Conservation (phyloP, 2,329 filamentous ascomycete genomes). For the Colletotrichum somersetense region DNA sequence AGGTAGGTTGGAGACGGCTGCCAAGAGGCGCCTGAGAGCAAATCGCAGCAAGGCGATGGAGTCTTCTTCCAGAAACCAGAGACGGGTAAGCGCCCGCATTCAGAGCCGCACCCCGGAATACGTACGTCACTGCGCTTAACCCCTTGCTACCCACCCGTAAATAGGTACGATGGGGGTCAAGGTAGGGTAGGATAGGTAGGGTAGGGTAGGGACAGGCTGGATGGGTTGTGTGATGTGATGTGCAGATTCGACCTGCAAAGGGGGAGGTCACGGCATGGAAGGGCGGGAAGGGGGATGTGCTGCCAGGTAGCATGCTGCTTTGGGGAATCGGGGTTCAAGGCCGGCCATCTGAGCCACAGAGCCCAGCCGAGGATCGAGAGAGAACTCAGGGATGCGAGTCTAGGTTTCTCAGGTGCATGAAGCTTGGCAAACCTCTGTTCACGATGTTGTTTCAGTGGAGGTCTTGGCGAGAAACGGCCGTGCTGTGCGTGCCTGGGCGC, state of each 20-base stretch:
- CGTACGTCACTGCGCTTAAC: slow-evolving; percentile 24
- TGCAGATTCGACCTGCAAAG: slow-evolving; percentile 3
- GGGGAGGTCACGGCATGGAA: slow-evolving; percentile 16
- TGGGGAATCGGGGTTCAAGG: slow-evolving; percentile 6
- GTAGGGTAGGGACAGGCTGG: too few species aligned
- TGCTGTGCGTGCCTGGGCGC: slow-evolving; percentile 24
- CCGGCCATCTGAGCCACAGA: background rate
- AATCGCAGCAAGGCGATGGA: slow-evolving; percentile 35
- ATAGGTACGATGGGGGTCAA: background rate
- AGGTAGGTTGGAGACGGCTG: slow-evolving; percentile 2
- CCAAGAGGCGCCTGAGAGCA: slow-evolving; percentile 32
- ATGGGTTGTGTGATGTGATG: slow-evolving; percentile 25
- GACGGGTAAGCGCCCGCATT: slow-evolving; percentile 15
- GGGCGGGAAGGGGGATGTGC: background rate
- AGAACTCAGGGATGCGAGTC: slow-evolving; percentile 10
- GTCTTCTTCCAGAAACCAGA: slow-evolving; percentile 12
- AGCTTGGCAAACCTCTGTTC: slow-evolving; percentile 41
- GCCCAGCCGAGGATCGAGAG: background rate
- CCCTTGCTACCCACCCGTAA: background rate
- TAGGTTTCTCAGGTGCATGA: slow-evolving; percentile 36
- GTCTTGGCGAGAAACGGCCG: slow-evolving; percentile 34
- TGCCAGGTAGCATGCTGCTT: slow-evolving; percentile 20
- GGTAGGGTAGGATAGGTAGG: too few species aligned
- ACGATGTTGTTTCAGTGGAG: slow-evolving; percentile 36
- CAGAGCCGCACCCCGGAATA: background rate